Evolutionary conservation across 2,329 filamentous ascomycete genomes (phyloP), one percentile per base, ranked within the genome.

Genomic region (Verruconis gallopava): DNA sequence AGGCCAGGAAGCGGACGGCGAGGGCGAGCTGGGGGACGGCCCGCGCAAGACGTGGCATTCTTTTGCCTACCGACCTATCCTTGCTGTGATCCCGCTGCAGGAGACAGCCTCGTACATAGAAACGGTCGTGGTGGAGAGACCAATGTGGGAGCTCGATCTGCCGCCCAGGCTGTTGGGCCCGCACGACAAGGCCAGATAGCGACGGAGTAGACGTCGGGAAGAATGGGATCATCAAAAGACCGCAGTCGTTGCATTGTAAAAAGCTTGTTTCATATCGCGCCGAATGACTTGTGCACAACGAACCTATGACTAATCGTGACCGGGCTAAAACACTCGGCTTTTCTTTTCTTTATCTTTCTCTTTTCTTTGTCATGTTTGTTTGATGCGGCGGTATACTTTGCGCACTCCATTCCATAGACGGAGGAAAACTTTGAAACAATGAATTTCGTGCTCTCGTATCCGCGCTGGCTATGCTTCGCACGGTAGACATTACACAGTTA

Each of bases 51-150:
- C 67, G 64, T 96, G 86, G 85, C 76, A 79, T 56, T 93, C 88
- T 4, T 86, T 82, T 69, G 93, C 93, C 61, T 98, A 96, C 62
- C 74, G 88, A 45, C 84, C 88, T n/a, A 86, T 98, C 51, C 68
- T 98, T 47, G 91, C 88, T 4, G 71, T 81, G 35, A 69, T 77
- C 15, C 69, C 73, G 14, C 60, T 81, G 21, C 66, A 48, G 50
- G 42, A 50, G 32, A 54, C 52, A 20, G 54, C 48, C 20, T 52
- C 49, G 14, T 51, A 65, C 9, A 62, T 82, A 3, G 91, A 98
- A 62, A 82, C 95, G 37, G 88, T 85, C 2, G 67, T 96, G 40
- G 77, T 96, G 12, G 89, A 96, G 67, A 69, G 88, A 53, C 88
- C 89, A 15, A 70, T 78, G 51, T 91, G 82, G 77, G 84, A 93